A percentile compares a stretch with the other conserved stretches of the same genome.
Evolutionary conservation across 768 basidiomycete species (phyloP).

Genomic region (Obba rivulosa): DNA sequence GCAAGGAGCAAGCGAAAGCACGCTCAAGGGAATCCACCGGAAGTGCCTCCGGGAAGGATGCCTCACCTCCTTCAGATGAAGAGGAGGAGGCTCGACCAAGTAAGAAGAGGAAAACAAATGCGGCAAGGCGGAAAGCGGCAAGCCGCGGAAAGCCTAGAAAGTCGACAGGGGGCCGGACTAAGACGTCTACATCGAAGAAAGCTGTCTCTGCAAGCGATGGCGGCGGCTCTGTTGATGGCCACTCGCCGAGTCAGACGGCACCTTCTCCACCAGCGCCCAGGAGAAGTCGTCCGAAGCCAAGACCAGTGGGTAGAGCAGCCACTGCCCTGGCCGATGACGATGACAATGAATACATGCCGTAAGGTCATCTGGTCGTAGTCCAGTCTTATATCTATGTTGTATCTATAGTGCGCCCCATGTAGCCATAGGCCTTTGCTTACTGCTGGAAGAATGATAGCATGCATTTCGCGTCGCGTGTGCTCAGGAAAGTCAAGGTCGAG

Average conservation of each 20-base stretch:
- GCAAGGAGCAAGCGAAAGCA: constrained; percentile 40
- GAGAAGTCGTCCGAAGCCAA: background rate
- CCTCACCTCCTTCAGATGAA: constrained; percentile 12
- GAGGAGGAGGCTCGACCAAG: constrained; percentile 21
- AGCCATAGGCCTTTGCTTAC: too few relatives aligned
- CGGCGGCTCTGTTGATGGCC: too few relatives aligned
- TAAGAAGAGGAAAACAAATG: constrained; percentile 28
- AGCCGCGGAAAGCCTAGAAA: constrained; percentile 5
- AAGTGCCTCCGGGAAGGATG: constrained; percentile 13
- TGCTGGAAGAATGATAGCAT: too few relatives aligned
- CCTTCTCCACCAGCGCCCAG: too few relatives aligned
- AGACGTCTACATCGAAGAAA: background rate
- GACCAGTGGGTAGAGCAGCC: constrained; percentile 2
- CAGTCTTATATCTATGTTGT: too few relatives aligned
- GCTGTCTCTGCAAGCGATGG: background rate
- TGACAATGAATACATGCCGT: background rate
- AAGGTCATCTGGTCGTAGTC: too few relatives aligned
- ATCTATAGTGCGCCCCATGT: too few relatives aligned
- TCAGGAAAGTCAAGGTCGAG: too few relatives aligned
- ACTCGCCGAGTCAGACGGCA: too few relatives aligned
- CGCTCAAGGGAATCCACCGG: constrained; percentile 2
- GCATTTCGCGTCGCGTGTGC: too few relatives aligned
- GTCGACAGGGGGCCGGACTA: background rate
- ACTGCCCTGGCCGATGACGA: background rate
- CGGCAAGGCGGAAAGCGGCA: constrained; percentile 6